phyloP scores from a whole-genome alignment of 1,139 yeast species.

The Magnusiomyces ingens region DNA sequence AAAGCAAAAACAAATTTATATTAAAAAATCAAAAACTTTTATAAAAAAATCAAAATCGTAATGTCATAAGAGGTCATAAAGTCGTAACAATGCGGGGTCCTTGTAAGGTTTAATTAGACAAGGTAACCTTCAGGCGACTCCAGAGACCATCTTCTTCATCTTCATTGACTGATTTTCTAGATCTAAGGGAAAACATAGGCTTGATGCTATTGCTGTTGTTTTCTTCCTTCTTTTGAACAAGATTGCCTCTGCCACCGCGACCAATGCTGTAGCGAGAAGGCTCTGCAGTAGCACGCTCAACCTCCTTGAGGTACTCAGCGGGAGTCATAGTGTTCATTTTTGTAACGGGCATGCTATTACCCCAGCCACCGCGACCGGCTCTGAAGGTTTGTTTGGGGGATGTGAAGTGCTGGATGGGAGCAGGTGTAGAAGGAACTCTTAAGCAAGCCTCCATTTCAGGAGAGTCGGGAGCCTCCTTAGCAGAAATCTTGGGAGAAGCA shows the following conservation, averaged over 20 bases:
- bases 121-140: conserved; percentile 25
- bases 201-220: conserved; percentile 4
- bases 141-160: conserved; percentile 22
- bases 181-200: conserved; percentile 7
- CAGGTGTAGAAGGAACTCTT: conserved; percentile 28
- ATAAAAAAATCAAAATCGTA: not conserved
- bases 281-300: conserved; percentile 29
- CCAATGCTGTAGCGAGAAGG: conserved; percentile 33
- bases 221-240: conserved; percentile 17
- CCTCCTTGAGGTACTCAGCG: conserved; percentile 32
- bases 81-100: not conserved
- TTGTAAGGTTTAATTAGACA: conserved; percentile 20
- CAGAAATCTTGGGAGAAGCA: conserved; percentile 15
- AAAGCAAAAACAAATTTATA: not conserved
- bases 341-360: conserved; percentile 31
- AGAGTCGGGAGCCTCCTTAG: conserved; percentile 13
- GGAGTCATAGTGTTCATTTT: conserved; percentile 30
- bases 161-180: conserved; percentile 3
- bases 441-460: conserved; percentile 13
- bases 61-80: conserved; percentile 1
- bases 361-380: conserved; percentile 37
- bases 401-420: conserved; percentile 33
- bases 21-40: conserved; percentile 2
- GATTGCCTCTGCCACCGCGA: conserved; percentile 36
- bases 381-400: conserved; percentile 33